Conservation (phyloP, 495 filamentous ascomycete species). For the Penicillium pulvis region DNA sequence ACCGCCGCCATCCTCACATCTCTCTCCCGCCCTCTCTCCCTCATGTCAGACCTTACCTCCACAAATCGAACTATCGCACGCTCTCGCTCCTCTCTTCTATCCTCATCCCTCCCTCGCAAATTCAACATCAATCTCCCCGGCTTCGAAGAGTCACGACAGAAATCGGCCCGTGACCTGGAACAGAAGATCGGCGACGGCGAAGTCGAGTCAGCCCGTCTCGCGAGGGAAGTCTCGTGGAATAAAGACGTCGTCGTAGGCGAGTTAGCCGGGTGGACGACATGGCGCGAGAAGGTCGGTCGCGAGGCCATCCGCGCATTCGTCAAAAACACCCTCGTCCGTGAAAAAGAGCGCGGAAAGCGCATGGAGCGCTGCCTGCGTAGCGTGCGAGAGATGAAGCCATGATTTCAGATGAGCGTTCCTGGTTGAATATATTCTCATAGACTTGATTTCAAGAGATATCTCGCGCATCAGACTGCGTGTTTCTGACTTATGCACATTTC, state of each 20-base stretch:
- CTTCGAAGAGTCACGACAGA: conserved; percentile 85
- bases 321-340: conserved; percentile 72
- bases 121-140: conserved; percentile 54
- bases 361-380: conserved; percentile 64
- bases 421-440: conserved; percentile 16
- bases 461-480: not conserved
- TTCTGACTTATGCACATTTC: conserved; percentile 25
- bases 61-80: conserved; percentile 72
- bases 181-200: conserved; percentile 68
- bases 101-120: conserved; percentile 49
- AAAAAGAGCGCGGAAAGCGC: conserved; percentile 77
- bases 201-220: conserved; percentile 64
- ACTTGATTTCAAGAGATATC: conserved; percentile 9
- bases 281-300: conserved; percentile 74
- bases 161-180: conserved; percentile 76
- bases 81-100: conserved; percentile 67
- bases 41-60: conserved; percentile 69
- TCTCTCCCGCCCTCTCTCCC: conserved; percentile 75
- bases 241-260: conserved; percentile 91
- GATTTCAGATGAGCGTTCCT: conserved; percentile 1
- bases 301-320: conserved; percentile 76
- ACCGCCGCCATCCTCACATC: conserved; percentile 78
- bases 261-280: conserved; percentile 89
- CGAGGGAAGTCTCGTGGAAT: conserved; percentile 82
- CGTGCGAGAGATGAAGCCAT: conserved; percentile 35